Evolutionary conservation across 768 basidiomycete genomes (phyloP).

Genomic region (Lactarius indigo): DNA sequence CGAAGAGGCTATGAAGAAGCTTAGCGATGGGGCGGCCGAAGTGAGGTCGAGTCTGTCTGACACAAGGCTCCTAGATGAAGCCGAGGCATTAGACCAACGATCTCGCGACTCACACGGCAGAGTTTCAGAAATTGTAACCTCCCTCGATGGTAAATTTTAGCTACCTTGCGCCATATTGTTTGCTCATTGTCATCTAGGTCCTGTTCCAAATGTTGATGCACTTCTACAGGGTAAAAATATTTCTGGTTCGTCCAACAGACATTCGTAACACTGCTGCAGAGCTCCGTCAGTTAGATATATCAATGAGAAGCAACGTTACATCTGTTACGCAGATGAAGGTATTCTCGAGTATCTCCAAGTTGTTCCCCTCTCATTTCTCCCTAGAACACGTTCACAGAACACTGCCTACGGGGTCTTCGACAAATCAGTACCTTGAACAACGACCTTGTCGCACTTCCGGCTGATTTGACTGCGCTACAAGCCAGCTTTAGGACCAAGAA

Average conservation of each 20-base stretch:
- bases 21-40: conserved; percentile 23
- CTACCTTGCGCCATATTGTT: not conserved
- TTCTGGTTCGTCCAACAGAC: not conserved
- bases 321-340: conserved; percentile 24
- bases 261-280: conserved; percentile 11
- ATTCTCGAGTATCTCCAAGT: not conserved
- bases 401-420: conserved; percentile 62
- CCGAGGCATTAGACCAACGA: conserved; percentile 11
- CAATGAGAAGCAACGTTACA: conserved; percentile 16
- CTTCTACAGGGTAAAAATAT: conserved; percentile 48
- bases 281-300: conserved; percentile 23
- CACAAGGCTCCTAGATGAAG: conserved; percentile 22
- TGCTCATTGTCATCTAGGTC: conserved; percentile 32
- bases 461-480: conserved; percentile 61
- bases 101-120: conserved; percentile 16
- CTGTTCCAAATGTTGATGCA: conserved; percentile 46
- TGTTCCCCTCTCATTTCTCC: not conserved
- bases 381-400: conserved; percentile 71
- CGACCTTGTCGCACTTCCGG: conserved; percentile 72
- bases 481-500: conserved; percentile 67
- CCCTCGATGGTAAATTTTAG: conserved; percentile 13
- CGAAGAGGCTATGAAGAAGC: conserved; percentile 21
- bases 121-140: conserved; percentile 18
- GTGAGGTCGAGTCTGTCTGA: conserved; percentile 21
- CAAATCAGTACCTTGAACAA: conserved; percentile 79